These are phyloP conservation scores for Backusella psychrophila DNA, from an alignment of 192 early-diverging fungal genomes.

Conservation along the genomic window DNA sequence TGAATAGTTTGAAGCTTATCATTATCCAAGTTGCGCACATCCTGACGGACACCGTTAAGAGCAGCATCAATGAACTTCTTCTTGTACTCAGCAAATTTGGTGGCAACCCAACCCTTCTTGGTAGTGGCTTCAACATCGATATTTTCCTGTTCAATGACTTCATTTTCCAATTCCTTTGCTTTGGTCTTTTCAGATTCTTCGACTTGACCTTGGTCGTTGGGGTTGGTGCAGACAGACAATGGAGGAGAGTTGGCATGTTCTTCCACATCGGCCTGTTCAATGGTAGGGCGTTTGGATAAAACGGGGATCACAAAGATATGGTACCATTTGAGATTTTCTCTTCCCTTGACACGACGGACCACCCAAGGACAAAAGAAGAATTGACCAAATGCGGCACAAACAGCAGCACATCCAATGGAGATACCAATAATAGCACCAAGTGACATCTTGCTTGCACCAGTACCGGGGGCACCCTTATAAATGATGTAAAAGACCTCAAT, in stretches of 20 bases:
- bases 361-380: slow-evolving; percentile 71
- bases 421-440: slow-evolving; percentile 59
- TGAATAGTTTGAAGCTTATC: slow-evolving; percentile 52
- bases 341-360: slow-evolving; percentile 56
- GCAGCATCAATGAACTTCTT: background rate
- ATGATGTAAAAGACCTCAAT: slow-evolving; percentile 70
- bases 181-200: slow-evolving; percentile 11
- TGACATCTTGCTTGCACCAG: slow-evolving; percentile 36
- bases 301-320: slow-evolving; percentile 63
- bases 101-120: background rate
- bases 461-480: slow-evolving; percentile 63
- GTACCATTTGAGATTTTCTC: slow-evolving; percentile 73
- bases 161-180: background rate
- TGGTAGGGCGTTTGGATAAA: slow-evolving; percentile 50
- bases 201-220: background rate
- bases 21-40: slow-evolving; percentile 52
- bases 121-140: too few relatives aligned
- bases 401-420: slow-evolving; percentile 54
- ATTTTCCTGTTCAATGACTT: background rate
- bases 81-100: slow-evolving; percentile 24
- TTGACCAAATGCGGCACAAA: slow-evolving; percentile 52
- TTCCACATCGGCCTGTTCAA: slow-evolving; percentile 14
- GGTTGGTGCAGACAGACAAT: background rate
- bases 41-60: slow-evolving; percentile 46
- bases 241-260: slow-evolving; percentile 3